Percentiles rank a stretch among this genome's conserved stretches.
Evolutionary conservation across 805 yeast species (phyloP).

Genomic region (Candida chilensis): DNA sequence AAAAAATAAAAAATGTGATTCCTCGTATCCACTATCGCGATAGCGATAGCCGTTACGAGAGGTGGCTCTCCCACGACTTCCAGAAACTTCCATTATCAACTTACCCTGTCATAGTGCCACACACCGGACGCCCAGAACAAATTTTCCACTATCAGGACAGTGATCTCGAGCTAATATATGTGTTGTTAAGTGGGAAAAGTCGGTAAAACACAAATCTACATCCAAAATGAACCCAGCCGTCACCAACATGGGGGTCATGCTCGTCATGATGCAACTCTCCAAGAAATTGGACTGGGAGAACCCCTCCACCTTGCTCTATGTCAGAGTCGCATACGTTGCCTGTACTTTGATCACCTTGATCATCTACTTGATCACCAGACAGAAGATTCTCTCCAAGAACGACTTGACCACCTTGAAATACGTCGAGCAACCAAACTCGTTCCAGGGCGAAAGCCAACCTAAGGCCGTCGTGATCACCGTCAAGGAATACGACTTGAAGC

Average conservation of each 20-base stretch:
- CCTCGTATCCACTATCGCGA: too few species aligned
- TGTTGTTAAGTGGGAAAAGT: too few species aligned
- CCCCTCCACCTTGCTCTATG: conserved; percentile 62
- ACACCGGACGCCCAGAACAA: too few species aligned
- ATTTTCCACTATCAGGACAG: too few species aligned
- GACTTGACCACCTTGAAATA: conserved; percentile 89
- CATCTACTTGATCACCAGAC: conserved; percentile 58
- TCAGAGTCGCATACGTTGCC: conserved; percentile 61
- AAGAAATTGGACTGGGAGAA: conserved; percentile 84
- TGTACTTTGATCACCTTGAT: conserved; percentile 59
- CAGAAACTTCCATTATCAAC: too few species aligned
- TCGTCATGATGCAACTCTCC: conserved; percentile 93
- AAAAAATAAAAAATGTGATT: too few species aligned
- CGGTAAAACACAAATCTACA: too few species aligned
- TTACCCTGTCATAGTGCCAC: too few species aligned
- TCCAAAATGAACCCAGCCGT: conserved; percentile 91
- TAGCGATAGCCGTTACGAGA: too few species aligned
- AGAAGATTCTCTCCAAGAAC: conserved; percentile 60
- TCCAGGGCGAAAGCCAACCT: conserved; percentile 67
- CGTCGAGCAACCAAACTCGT: conserved; percentile 74
- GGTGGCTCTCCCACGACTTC: too few species aligned
- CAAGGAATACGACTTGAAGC: conserved; percentile 88
- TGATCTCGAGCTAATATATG: too few species aligned
- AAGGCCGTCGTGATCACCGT: conserved; percentile 84
- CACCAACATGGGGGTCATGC: conserved; percentile 81